Evolutionary conservation across 1,284 basidiomycete species (phyloP).

Genomic region (Wolfiporia cocos): DNA sequence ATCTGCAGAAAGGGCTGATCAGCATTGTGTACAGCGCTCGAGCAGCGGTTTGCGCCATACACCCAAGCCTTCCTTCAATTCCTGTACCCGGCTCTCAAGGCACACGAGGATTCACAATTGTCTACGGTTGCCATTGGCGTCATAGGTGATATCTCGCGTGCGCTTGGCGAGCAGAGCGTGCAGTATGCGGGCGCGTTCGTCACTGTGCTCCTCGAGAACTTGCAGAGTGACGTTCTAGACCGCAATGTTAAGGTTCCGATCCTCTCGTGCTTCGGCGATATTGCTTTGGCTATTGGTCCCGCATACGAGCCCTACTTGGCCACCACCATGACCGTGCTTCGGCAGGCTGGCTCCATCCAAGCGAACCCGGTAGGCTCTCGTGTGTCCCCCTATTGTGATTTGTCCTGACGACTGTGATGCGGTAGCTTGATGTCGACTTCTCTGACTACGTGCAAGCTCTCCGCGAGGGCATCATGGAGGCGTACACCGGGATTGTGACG

Average conservation of each 20-base stretch:
- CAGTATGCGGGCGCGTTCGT: conserved; percentile 89
- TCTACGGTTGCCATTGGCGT: conserved; percentile 95
- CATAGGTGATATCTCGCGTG: conserved; percentile 93
- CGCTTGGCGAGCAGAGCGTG: conserved; percentile 78
- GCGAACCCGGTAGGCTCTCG: conserved; percentile 69
- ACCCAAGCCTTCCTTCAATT: conserved; percentile 87
- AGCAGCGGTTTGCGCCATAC: conserved; percentile 84
- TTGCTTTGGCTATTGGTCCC: conserved; percentile 88
- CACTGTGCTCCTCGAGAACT: conserved; percentile 85
- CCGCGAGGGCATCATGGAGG: conserved; percentile 94
- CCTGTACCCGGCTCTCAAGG: conserved; percentile 86
- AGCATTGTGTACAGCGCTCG: too few relatives aligned
- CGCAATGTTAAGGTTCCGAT: conserved; percentile 97
- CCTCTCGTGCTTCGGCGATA: conserved; percentile 93
- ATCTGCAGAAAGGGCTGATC: too few relatives aligned
- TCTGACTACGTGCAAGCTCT: conserved; percentile 90
- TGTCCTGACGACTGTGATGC: conserved; percentile 1
- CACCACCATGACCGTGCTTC: conserved; percentile 87
- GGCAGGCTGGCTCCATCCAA: conserved; percentile 84
- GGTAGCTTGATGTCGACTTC: conserved; percentile 76
- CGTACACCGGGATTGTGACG: conserved; percentile 92
- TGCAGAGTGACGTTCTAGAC: conserved; percentile 88
- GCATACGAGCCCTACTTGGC: conserved; percentile 88
- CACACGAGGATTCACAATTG: conserved; percentile 93
- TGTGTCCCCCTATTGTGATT: conserved; percentile 5